These are phyloP conservation scores for Colletotrichum plurivorum DNA, from an alignment of 2,329 filamentous ascomycete species.

Conservation along the genomic window DNA sequence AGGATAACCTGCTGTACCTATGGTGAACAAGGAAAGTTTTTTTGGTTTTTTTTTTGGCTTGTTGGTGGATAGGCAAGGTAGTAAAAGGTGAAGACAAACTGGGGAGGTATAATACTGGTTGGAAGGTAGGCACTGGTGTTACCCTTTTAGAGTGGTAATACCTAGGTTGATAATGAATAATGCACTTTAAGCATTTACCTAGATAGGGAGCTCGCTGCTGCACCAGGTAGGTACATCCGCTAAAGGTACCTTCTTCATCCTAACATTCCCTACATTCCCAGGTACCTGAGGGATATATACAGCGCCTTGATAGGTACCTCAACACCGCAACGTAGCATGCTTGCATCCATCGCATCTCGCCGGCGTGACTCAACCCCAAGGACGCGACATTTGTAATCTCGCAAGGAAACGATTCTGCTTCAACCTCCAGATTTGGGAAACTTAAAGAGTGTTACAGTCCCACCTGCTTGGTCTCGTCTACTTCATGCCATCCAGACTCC, in stretches of 20 bases:
- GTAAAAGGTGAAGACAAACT: neutral
- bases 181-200: no score
- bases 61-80: slow-evolving; percentile 7
- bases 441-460: neutral
- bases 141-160: neutral
- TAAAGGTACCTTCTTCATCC: no score
- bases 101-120: neutral
- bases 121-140: neutral
- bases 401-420: neutral
- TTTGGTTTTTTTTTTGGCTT: neutral
- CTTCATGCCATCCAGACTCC: slow-evolving; percentile 39
- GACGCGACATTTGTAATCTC: slow-evolving; percentile 18
- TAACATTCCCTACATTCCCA: neutral
- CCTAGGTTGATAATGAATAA: no score
- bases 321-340: slow-evolving; percentile 32
- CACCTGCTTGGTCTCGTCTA: slow-evolving; percentile 8
- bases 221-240: neutral
- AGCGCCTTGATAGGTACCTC: slow-evolving; percentile 16
- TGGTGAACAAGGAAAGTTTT: slow-evolving; percentile 16
- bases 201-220: no score
- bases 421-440: neutral
- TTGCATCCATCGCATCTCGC: neutral
- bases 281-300: neutral
- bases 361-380: slow-evolving; percentile 36
- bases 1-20: slow-evolving; percentile 9